Base-by-base conservation (phyloP, 345 rosid genomes). In the Boechera divaricarpa region DNA sequence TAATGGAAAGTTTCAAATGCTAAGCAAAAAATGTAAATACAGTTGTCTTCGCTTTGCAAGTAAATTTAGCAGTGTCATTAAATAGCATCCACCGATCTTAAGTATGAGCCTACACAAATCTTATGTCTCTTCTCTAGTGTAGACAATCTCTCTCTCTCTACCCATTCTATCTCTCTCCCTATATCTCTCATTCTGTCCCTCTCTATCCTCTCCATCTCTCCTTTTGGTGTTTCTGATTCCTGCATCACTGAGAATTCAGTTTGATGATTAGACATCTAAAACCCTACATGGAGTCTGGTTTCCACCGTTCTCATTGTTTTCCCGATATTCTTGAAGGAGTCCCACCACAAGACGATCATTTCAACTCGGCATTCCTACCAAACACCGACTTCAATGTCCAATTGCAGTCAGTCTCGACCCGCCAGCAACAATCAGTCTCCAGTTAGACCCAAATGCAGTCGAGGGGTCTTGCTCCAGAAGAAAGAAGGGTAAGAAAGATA, bases 401-500 rank as follows among this genome's bases (percentile, higher is more conserved):
- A 51, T 70, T 76, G 42, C 83, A 82, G 36, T 11, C 81, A 58
- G 24, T 79, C 4, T 72, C 86, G 2, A 52, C 82, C 32, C 66
- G 67, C n/a, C 9, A 51, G 9, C 67, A 67, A 72, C 77, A 51
- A 51, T 13, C 69, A 28, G 53, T 63, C 82, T 64, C n/a, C 73
- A 73, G 60, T 57, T 69, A 57, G 58, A 82, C 31, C 85, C 85
- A 49, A 42, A 78, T 70, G 58, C 73, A 41, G 52, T 13, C 16
- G 63, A 69, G n/a, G 9, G 70, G 15, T 31, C 65, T 61, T 10
- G 57, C 60, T 16, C 18, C 73, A 42, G 77, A 86, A 9, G 98
- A 87, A 65, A 90, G 72, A 77, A 86, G 87, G 73, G 77, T 82
- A 12, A 92, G 86, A 69, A 85, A 94, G n/a, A n/a, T n/a, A 81